Conservation (phyloP, 1,284 basidiomycete genomes). For the Tausonia pullulans region DNA sequence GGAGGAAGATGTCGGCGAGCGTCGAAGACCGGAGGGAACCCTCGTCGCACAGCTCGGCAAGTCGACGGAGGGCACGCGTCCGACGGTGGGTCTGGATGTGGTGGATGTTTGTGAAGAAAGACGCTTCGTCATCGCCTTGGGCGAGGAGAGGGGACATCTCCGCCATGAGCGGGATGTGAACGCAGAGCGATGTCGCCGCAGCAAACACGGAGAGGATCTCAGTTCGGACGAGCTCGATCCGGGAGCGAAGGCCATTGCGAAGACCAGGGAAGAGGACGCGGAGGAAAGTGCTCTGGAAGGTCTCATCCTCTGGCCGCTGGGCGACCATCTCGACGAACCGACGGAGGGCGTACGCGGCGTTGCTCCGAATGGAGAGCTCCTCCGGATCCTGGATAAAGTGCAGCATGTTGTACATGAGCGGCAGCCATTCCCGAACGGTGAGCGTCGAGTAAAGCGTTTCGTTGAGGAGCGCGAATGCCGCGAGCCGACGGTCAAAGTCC, state of each 20-base stretch:
- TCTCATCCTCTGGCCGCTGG: conserved; percentile 40
- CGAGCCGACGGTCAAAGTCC: conserved; percentile 78
- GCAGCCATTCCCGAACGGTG: conserved; percentile 59
- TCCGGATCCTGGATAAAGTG: conserved; percentile 80
- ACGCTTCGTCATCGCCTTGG: conserved; percentile 84
- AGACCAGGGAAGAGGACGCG: conserved; percentile 66
- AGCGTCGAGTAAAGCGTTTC: conserved; percentile 46
- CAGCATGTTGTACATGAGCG: conserved; percentile 72
- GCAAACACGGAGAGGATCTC: conserved; percentile 76
- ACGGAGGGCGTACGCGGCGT: conserved; percentile 63
- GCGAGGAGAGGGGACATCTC: conserved; percentile 79
- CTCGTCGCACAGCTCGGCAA: conserved; percentile 69
- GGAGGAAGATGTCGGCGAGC: conserved; percentile 73
- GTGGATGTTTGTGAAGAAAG: conserved; percentile 92
- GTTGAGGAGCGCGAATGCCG: conserved; percentile 66
- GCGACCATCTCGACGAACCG: conserved; percentile 59
- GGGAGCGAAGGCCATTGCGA: conserved; percentile 68
- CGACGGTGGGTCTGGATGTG: conserved; percentile 92
- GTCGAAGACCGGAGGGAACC: conserved; percentile 59
- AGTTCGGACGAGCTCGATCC: conserved; percentile 74
- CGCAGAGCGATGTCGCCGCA: conserved; percentile 58
- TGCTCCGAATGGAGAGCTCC: conserved; percentile 78
- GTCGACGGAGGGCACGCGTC: conserved; percentile 70
- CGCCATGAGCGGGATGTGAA: conserved; percentile 48
- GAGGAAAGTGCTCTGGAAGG: conserved; percentile 43